A percentile compares a stretch with the other conserved stretches of the same genome.
Conservation (phyloP, 2,329 filamentous ascomycete species). For the Fusarium udum region DNA sequence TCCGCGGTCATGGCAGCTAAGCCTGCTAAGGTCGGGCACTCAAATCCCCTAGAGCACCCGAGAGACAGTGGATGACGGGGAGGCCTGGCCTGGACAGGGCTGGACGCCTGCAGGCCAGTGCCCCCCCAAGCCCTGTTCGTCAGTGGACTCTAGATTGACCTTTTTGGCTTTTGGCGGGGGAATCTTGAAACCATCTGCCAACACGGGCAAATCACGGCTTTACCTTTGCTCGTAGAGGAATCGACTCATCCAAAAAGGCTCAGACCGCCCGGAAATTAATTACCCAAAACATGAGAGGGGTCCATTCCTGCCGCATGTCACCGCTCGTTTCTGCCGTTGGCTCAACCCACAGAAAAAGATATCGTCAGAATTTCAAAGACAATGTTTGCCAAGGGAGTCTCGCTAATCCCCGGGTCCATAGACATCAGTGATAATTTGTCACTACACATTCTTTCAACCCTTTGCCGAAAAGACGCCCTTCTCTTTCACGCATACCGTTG, state of each 20-base stretch:
- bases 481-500: background rate
- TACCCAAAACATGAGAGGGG: slow-evolving; percentile 14
- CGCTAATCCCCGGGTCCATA: background rate
- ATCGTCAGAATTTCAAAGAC: slow-evolving; percentile 21
- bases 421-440: background rate
- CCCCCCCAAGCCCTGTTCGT: slow-evolving; percentile 1
- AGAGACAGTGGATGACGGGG: background rate
- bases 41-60: background rate
- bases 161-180: background rate
- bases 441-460: background rate
- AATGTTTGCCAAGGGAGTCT: slow-evolving; percentile 3
- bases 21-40: background rate
- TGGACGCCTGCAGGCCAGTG: background rate
- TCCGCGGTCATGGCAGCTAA: background rate
- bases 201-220: slow-evolving; percentile 22
- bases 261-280: slow-evolving; percentile 21
- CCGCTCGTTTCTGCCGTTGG: slow-evolving; percentile 43
- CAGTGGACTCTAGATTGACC: background rate
- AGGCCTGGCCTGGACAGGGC: background rate
- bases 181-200: slow-evolving; percentile 19
- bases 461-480: background rate
- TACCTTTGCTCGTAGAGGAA: background rate
- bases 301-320: slow-evolving; percentile 42
- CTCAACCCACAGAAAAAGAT: slow-evolving; percentile 36
- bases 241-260: background rate